These are phyloP conservation scores for Coemansia sp. DNA, from an alignment of 192 early-diverging fungal species.

Conservation along the genomic window DNA sequence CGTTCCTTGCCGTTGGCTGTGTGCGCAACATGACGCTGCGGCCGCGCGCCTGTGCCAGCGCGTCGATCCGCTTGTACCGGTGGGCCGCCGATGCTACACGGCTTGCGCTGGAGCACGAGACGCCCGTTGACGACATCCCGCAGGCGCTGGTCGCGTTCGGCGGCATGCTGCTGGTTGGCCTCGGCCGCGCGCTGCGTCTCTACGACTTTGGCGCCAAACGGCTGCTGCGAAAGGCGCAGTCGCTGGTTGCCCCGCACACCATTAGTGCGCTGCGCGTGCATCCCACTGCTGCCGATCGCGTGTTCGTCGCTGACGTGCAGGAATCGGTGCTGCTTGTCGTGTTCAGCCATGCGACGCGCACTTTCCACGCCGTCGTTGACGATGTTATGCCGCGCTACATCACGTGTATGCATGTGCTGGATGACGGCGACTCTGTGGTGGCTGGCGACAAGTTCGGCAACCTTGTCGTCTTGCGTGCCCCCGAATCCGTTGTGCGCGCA, in stretches of 20 bases:
- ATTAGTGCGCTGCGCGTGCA: slow-evolving; percentile 69
- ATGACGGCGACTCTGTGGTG: slow-evolving; percentile 92
- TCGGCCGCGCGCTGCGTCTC: slow-evolving; percentile 84
- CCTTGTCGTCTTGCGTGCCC: slow-evolving; percentile 76
- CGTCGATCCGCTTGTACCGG: slow-evolving; percentile 75
- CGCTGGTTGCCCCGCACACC: slow-evolving; percentile 60
- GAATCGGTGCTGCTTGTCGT: slow-evolving; percentile 82
- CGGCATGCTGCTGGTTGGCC: slow-evolving; percentile 84
- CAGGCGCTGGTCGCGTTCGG: slow-evolving; percentile 83
- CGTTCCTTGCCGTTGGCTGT: slow-evolving; percentile 84
- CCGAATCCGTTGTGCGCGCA: slow-evolving; percentile 64
- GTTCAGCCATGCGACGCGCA: slow-evolving; percentile 74
- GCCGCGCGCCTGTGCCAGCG: slow-evolving; percentile 71
- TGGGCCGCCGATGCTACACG: slow-evolving; percentile 63
- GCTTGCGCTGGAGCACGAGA: slow-evolving; percentile 85
- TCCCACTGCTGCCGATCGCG: slow-evolving; percentile 74
- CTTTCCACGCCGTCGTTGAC: slow-evolving; percentile 89
- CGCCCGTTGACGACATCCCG: slow-evolving; percentile 65
- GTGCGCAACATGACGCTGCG: slow-evolving; percentile 68
- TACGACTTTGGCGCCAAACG: slow-evolving; percentile 92
- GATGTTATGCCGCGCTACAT: slow-evolving; percentile 89
- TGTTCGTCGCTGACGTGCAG: slow-evolving; percentile 86
- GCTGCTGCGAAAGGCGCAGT: slow-evolving; percentile 88
- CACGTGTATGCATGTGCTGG: slow-evolving; percentile 69
- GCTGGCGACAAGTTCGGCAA: slow-evolving; percentile 99